These are phyloP conservation scores for Polytrichum formosum DNA, from an alignment of 225 moss, liverwort and hornwort species.

Conservation along the genomic window DNA sequence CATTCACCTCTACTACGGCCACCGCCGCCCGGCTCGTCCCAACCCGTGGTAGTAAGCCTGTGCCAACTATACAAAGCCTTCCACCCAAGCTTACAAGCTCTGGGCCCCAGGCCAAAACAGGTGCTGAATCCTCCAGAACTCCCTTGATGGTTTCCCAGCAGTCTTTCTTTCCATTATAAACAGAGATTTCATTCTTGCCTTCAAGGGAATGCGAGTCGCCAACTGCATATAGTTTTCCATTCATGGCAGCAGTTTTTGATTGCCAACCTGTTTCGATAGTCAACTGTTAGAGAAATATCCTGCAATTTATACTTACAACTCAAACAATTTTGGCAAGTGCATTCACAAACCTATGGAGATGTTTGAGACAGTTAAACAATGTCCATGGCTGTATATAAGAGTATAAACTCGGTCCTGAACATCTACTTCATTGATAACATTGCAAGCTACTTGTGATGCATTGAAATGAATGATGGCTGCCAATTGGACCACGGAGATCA, in stretches of 20 bases:
- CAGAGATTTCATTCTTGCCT: constrained; percentile 95
- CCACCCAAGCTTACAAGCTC: constrained; percentile 92
- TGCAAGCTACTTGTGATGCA: no score
- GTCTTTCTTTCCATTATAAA: constrained; percentile 83
- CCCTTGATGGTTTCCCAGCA: constrained; percentile 92
- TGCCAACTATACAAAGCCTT: constrained; percentile 85
- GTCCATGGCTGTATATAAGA: no score
- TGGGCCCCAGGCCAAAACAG: constrained; percentile 93
- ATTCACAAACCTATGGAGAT: no score
- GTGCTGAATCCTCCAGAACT: constrained; percentile 81
- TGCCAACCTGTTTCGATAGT: constrained; percentile 71
- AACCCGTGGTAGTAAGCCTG: constrained; percentile 62
- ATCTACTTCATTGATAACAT: no score
- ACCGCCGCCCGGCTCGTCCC: constrained; percentile 72
- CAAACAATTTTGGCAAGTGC: no score
- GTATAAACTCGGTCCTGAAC: no score
- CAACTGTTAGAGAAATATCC: no score
- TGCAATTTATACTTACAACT: no score
- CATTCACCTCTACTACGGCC: constrained; percentile 84
- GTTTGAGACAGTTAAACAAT: no score
- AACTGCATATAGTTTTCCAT: constrained; percentile 91
- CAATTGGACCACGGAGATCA: no score
- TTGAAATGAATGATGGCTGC: no score
- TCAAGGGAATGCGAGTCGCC: constrained; percentile 92
- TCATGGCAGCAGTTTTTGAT: constrained; percentile 91